Conservation (phyloP, 768 basidiomycete genomes). For the Tubosaeta sp. region DNA sequence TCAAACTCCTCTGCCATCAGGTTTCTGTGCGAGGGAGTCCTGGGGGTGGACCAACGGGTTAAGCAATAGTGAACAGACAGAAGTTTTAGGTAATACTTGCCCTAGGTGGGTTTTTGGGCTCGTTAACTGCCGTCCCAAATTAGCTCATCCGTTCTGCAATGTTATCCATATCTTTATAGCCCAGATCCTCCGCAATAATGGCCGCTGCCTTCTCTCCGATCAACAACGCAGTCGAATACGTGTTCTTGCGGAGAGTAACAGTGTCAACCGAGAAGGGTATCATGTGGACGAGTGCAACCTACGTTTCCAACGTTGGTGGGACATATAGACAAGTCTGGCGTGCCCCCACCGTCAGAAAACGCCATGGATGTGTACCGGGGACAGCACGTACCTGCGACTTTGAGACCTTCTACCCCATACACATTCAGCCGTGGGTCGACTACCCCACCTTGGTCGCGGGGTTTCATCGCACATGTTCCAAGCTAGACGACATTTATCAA, state of each 20-base stretch:
- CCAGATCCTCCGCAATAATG: constrained; percentile 12
- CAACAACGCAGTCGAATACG: constrained; percentile 13
- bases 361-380: background rate
- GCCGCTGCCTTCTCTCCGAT: constrained; percentile 15
- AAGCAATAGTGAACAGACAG: no score
- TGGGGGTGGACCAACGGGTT: no score
- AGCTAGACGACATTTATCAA: constrained; percentile 32
- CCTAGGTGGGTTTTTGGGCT: no score
- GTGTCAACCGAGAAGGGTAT: background rate
- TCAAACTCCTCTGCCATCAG: no score
- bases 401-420: constrained; percentile 55
- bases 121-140: no score
- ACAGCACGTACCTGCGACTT: constrained; percentile 48
- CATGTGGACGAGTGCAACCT: background rate
- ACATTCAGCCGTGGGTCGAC: constrained; percentile 60
- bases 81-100: no score
- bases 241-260: constrained; percentile 4
- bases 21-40: no score
- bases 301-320: constrained; percentile 24
- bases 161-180: background rate
- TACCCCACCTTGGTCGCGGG: constrained; percentile 54
- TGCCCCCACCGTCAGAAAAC: no score
- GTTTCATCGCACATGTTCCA: constrained; percentile 69
- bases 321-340: constrained; percentile 36
- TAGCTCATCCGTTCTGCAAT: no score